phyloP scores from a whole-genome alignment of 257 asterid species.

The Gardenia jasminoides region DNA sequence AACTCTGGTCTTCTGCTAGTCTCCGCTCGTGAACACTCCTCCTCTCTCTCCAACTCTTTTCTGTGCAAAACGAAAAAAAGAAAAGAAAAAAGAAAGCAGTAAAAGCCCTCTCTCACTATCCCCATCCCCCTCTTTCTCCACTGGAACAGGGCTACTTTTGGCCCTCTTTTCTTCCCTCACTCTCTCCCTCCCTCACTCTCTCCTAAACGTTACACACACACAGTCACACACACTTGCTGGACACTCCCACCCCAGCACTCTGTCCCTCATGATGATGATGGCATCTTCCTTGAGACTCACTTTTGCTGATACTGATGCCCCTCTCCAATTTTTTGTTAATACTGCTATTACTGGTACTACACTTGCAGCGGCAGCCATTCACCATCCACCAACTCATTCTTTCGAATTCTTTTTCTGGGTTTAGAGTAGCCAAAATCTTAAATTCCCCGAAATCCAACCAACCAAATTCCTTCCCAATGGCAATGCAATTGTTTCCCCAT shows the following conservation, averaged over 20 bases:
- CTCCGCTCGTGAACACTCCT: neutral
- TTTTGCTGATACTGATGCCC: conserved; percentile 9
- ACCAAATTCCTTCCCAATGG: conserved; percentile 6
- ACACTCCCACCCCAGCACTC: neutral
- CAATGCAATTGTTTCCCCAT: conserved; percentile 14
- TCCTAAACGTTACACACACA: neutral
- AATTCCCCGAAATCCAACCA: neutral
- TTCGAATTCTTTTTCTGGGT: conserved; percentile 7
- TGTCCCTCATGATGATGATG: conserved; percentile 18
- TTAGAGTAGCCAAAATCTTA: neutral
- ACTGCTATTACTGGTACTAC: neutral
- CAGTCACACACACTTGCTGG: neutral
- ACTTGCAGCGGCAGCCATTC: neutral
- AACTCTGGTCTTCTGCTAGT: neutral
- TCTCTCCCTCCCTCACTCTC: neutral
- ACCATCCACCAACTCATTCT: neutral
- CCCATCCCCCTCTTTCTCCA: neutral
- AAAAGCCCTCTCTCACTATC: neutral
- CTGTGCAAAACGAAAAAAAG: too few relatives aligned
- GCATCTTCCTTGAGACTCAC: conserved; percentile 24
- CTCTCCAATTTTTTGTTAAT: neutral
- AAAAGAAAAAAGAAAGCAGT: too few relatives aligned
- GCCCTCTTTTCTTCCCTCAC: neutral
- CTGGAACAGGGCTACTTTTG: neutral
- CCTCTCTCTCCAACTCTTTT: too few relatives aligned